Evolutionary conservation across 371 early-diverging fungal genomes (phyloP).

Genomic region (Rhizopus delemar): DNA sequence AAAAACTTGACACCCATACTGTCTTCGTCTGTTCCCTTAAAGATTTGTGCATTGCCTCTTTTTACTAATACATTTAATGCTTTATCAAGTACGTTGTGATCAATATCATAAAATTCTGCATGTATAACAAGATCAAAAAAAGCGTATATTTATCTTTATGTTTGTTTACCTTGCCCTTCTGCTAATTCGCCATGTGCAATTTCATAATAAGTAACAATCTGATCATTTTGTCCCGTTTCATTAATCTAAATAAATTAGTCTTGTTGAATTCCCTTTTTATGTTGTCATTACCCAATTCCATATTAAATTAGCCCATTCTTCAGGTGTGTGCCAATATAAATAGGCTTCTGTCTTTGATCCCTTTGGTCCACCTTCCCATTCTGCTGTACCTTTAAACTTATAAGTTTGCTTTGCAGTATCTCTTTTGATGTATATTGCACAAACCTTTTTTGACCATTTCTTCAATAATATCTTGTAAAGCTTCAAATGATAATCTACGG

Average conservation of each 20-base stretch:
- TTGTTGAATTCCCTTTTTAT: neutral
- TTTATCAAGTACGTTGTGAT: slow-evolving; percentile 66
- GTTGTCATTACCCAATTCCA: slow-evolving; percentile 70
- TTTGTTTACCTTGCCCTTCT: slow-evolving; percentile 65
- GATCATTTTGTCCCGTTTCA: slow-evolving; percentile 72
- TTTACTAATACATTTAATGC: slow-evolving; percentile 78
- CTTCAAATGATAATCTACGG: slow-evolving; percentile 59
- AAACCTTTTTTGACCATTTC: slow-evolving; percentile 73
- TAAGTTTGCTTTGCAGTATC: no score
- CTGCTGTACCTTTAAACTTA: slow-evolving; percentile 61
- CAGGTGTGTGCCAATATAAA: slow-evolving; percentile 86
- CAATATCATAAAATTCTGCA: slow-evolving; percentile 76
- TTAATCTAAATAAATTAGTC: slow-evolving; percentile 49
- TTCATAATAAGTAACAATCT: slow-evolving; percentile 84
- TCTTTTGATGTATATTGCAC: neutral
- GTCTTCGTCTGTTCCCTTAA: slow-evolving; percentile 76
- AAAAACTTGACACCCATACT: slow-evolving; percentile 88
- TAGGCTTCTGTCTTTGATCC: slow-evolving; percentile 59
- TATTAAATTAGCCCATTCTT: slow-evolving; percentile 84
- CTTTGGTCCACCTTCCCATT: slow-evolving; percentile 67
- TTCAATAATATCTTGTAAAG: slow-evolving; percentile 70
- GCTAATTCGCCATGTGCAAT: slow-evolving; percentile 78
- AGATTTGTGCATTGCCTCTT: slow-evolving; percentile 79
- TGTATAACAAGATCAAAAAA: no score
- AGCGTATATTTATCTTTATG: neutral